Evolutionary conservation across 2,329 filamentous ascomycete species (phyloP).

Genomic region (Biscogniauxia sp.): DNA sequence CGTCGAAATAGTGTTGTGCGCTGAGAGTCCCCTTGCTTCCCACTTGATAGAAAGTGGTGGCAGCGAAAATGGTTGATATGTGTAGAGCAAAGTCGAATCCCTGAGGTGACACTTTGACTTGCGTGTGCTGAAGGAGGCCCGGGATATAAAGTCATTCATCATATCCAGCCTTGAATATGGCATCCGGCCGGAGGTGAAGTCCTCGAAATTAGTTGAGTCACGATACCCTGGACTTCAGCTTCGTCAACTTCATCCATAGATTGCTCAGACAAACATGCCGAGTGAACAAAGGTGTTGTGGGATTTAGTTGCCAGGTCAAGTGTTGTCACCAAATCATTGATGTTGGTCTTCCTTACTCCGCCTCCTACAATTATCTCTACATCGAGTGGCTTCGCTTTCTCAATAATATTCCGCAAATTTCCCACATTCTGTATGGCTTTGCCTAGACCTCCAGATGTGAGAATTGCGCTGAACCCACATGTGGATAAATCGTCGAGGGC

Average conservation of each 20-base stretch:
- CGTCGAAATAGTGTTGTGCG: too few species aligned
- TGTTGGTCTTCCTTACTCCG: conserved; percentile 45
- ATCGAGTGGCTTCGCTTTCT: conserved; percentile 17
- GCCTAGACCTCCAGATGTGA: conserved; percentile 53
- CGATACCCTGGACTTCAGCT: conserved; percentile 28
- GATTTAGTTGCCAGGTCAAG: conserved; percentile 27
- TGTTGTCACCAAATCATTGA: conserved; percentile 26
- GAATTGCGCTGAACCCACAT: conserved; percentile 49
- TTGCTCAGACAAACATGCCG: conserved; percentile 38
- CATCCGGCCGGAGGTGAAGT: too few species aligned
- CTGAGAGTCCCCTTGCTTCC: too few species aligned
- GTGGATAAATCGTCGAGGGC: conserved; percentile 36
- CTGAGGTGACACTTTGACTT: too few species aligned
- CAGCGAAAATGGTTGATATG: too few species aligned
- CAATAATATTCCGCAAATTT: conserved; percentile 37
- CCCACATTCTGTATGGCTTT: conserved; percentile 39
- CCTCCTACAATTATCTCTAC: conserved; percentile 54
- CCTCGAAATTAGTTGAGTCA: conserved; percentile 11
- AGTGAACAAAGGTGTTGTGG: conserved; percentile 44
- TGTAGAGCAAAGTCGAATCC: too few species aligned
- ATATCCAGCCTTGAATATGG: too few species aligned
- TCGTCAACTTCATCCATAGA: conserved; percentile 24
- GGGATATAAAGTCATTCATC: too few species aligned
- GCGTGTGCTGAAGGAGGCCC: too few species aligned
- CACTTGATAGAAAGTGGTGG: too few species aligned